A percentile compares a stretch with the other conserved stretches of the same genome.
Conservation (phyloP, 495 filamentous ascomycete species). For the Pyrenula aspistea region DNA sequence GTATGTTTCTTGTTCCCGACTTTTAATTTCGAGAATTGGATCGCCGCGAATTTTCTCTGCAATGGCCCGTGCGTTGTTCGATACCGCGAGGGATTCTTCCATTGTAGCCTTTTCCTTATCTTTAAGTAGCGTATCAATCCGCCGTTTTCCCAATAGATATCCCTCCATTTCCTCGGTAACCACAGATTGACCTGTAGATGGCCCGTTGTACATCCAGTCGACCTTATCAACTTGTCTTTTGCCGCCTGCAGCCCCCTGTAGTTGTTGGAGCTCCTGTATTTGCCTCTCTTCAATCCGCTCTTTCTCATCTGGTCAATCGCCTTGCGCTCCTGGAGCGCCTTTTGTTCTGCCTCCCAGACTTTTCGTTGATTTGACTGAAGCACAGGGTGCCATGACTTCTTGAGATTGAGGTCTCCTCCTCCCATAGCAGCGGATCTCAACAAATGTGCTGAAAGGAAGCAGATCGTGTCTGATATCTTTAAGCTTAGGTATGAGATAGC, state of each 20-base stretch:
- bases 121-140: constrained; percentile 76
- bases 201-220: constrained; percentile 96
- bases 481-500: no score
- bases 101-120: constrained; percentile 69
- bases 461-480: no score
- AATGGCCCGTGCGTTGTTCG: constrained; percentile 60
- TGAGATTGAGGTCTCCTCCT: constrained; percentile 89
- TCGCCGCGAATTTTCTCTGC: constrained; percentile 79
- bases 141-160: constrained; percentile 85
- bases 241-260: constrained; percentile 83
- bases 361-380: neutral
- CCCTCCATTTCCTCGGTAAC: constrained; percentile 89
- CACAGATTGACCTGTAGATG: constrained; percentile 63
- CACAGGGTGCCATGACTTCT: constrained; percentile 41
- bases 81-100: constrained; percentile 55
- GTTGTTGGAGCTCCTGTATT: constrained; percentile 80
- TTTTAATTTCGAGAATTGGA: constrained; percentile 83
- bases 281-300: constrained; percentile 89
- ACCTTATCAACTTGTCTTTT: constrained; percentile 63
- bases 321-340: constrained; percentile 89
- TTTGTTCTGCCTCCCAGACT: constrained; percentile 80
- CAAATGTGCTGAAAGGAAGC: no score
- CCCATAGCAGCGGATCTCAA: no score
- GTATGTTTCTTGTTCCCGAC: constrained; percentile 80
- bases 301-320: constrained; percentile 75